Evolutionary conservation across 495 filamentous ascomycete species (phyloP), one percentile per base, ranked within the genome.

Genomic region (Aspergillus avenaceus): DNA sequence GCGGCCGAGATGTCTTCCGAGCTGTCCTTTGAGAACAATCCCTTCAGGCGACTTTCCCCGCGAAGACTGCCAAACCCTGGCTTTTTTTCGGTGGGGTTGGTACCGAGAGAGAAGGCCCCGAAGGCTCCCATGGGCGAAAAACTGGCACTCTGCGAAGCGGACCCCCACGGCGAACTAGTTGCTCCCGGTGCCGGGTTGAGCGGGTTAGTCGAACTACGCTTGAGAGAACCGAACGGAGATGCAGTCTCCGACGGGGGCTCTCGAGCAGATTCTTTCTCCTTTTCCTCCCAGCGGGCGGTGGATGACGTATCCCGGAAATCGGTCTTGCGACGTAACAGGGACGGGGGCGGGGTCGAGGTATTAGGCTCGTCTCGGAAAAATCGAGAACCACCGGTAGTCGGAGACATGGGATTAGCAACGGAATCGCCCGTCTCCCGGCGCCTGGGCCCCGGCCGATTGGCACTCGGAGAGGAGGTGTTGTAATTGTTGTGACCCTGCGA

Each of bases 391-490:
- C 67, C 56, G 12, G 71, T 65, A 19, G 76, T 77, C 16, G 75
- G 74, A 47, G 82, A 78, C 63, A 86, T 81, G 14, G 80, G 74
- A 58, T 88, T 83, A 26, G 52, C 62, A 25, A 69, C 70, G 4
- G 86, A 85, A 54, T 97, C 95, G 23, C 80, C 79, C n/a, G 91
- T 91, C 67, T 96, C 90, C 49, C 93, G 85, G 59, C 91, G 86
- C 47, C 92, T 81, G 19, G 79, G 82, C 13, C 80, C 73, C 5
- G 90, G 90, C 45, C 92, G 84, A 19, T 75, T 71, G 26, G 79
- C 74, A 9, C 79, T 84, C 12, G 91, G 90, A 14, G 76, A 77
- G 14, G 70, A 66, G 37, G 72, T 71, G 41, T 64, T 71, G 63
- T 67, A 76, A 52, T 71, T 60, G 49, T 69, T 76, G 36, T 69